Evolutionary conservation across 345 rosid genomes (phyloP).

Genomic region (Eucalyptus erythrocorys): DNA sequence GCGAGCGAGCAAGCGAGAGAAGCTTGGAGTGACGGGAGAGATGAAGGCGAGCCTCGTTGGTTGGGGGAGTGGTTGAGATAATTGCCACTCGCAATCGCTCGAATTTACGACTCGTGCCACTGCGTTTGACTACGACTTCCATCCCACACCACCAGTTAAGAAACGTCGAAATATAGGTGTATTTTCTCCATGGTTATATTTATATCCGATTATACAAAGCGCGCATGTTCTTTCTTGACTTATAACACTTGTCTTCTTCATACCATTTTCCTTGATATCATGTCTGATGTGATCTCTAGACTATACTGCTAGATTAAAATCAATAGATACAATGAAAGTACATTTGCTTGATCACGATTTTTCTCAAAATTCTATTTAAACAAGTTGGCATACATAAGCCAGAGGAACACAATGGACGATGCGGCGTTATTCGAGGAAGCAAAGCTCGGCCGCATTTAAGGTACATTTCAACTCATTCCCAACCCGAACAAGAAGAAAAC

Average conservation of each 20-base stretch:
- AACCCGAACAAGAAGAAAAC: background rate
- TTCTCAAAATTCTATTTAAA: background rate
- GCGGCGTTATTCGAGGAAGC: background rate
- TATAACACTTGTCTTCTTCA: background rate
- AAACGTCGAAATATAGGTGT: background rate
- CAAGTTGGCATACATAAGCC: background rate
- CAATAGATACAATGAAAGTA: background rate
- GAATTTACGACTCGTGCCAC: slow-evolving; percentile 39
- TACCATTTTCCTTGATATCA: background rate
- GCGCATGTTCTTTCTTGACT: background rate
- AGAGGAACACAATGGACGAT: background rate
- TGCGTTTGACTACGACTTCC: background rate
- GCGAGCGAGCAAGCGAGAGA: background rate
- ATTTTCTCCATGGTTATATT: background rate
- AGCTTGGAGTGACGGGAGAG: slow-evolving; percentile 11
- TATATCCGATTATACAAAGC: background rate
- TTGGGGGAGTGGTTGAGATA: slow-evolving; percentile 1
- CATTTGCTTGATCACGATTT: background rate
- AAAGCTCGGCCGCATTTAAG: background rate
- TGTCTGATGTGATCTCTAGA: background rate
- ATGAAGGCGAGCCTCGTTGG: slow-evolving; percentile 9
- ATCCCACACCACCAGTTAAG: background rate
- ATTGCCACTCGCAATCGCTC: slow-evolving; percentile 1
- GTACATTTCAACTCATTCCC: background rate
- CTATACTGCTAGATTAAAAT: background rate